Conservation (phyloP, 305 asterid species). For the Vinca major region DNA sequence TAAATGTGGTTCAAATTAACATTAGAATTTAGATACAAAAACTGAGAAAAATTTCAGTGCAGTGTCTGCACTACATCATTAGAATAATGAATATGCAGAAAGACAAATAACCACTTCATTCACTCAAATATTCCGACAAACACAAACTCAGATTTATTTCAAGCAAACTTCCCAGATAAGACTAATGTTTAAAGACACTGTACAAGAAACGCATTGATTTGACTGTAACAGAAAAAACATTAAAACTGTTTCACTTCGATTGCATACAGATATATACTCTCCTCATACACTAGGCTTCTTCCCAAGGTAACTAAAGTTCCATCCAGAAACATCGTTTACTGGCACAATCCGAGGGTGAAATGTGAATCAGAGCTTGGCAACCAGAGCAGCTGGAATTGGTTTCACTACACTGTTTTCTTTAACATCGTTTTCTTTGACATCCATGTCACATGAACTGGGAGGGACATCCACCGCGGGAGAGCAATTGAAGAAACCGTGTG, state of each 20-base stretch:
- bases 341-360: neutral
- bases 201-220: neutral
- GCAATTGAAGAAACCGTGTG: conserved; percentile 91
- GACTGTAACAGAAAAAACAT: neutral
- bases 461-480: conserved; percentile 95
- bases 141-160: neutral
- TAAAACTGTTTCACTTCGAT: neutral
- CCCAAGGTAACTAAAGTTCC: too few relatives aligned
- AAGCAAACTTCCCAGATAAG: neutral
- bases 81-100: neutral
- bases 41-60: too few relatives aligned
- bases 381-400: conserved; percentile 35
- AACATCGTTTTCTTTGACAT: conserved; percentile 56
- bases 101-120: neutral
- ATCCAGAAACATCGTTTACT: neutral
- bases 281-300: neutral
- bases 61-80: too few relatives aligned
- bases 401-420: conserved; percentile 48
- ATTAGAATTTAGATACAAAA: neutral
- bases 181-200: neutral
- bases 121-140: neutral
- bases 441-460: conserved; percentile 53
- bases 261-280: neutral
- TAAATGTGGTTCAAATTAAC: neutral
- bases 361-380: conserved; percentile 59